phyloP scores from a whole-genome alignment of 441 rosid genomes.

The Kokia cookei region DNA sequence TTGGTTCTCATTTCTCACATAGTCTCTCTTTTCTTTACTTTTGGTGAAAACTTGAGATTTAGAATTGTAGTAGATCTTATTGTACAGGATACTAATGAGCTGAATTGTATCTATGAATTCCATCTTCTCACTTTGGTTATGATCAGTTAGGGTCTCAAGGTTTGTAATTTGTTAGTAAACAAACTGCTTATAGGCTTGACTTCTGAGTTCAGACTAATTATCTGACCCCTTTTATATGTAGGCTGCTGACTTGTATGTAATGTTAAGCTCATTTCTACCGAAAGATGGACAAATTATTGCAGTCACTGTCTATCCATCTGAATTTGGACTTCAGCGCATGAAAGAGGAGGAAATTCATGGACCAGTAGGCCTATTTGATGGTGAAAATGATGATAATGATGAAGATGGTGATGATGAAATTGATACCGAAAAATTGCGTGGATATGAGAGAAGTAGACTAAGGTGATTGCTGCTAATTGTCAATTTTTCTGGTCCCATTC shows the following conservation, averaged over 20 bases:
- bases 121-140: neutral
- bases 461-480: constrained; percentile 24
- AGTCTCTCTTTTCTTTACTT: neutral
- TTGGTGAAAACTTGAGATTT: neutral
- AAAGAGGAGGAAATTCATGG: constrained; percentile 90
- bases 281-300: constrained; percentile 72
- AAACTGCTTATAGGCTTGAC: neutral
- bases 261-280: constrained; percentile 74
- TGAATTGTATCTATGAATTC: neutral
- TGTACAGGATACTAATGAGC: neutral
- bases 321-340: constrained; percentile 84
- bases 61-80: neutral
- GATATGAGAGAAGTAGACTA: constrained; percentile 48
- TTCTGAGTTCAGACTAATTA: neutral
- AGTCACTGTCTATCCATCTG: constrained; percentile 82
- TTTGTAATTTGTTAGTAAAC: neutral
- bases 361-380: constrained; percentile 77
- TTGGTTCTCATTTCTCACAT: neutral
- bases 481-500: neutral
- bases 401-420: constrained; percentile 27
- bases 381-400: constrained; percentile 20
- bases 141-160: neutral
- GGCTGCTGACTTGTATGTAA: constrained; percentile 83
- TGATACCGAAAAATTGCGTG: constrained; percentile 40
- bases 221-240: constrained; percentile 19